Conservation (phyloP, 371 early-diverging fungal genomes). For the Mucor plumbeus region DNA sequence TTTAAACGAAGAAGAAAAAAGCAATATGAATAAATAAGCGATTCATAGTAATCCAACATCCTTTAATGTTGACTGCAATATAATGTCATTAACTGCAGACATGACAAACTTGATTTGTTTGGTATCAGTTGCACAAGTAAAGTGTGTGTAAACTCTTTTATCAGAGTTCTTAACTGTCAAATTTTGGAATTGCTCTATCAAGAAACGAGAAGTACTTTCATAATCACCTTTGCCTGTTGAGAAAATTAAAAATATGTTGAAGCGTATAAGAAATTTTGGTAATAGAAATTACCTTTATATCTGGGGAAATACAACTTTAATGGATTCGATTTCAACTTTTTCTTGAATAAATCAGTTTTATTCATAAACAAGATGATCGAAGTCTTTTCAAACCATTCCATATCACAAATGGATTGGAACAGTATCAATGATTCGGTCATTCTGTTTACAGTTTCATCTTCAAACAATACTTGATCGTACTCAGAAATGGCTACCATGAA, state of each 20-base stretch:
- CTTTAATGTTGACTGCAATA: slow-evolving; percentile 58
- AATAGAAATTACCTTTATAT: slow-evolving; percentile 39
- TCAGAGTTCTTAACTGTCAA: slow-evolving; percentile 16
- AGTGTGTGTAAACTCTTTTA: slow-evolving; percentile 58
- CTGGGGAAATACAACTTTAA: slow-evolving; percentile 71
- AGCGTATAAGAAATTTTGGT: not conserved
- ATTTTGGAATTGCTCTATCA: slow-evolving; percentile 48
- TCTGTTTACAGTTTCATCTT: slow-evolving; percentile 88
- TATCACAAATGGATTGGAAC: slow-evolving; percentile 82
- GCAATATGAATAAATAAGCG: too few relatives aligned
- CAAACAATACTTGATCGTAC: slow-evolving; percentile 93
- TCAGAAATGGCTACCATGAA: slow-evolving; percentile 93
- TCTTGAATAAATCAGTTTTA: slow-evolving; percentile 81
- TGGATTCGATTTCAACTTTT: slow-evolving; percentile 68
- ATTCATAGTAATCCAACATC: slow-evolving; percentile 60
- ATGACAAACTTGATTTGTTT: slow-evolving; percentile 79
- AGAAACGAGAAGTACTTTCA: slow-evolving; percentile 61
- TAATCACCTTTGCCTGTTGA: slow-evolving; percentile 68
- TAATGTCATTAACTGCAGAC: slow-evolving; percentile 78
- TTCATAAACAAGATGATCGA: slow-evolving; percentile 85
- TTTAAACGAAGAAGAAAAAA: too few relatives aligned
- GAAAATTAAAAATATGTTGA: slow-evolving; percentile 62
- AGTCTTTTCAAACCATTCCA: slow-evolving; percentile 78
- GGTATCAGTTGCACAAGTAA: slow-evolving; percentile 70
- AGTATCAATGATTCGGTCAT: slow-evolving; percentile 65